Base-by-base conservation (phyloP, 163 green algal genomes). In the Trebouxia gelatinosa region DNA sequence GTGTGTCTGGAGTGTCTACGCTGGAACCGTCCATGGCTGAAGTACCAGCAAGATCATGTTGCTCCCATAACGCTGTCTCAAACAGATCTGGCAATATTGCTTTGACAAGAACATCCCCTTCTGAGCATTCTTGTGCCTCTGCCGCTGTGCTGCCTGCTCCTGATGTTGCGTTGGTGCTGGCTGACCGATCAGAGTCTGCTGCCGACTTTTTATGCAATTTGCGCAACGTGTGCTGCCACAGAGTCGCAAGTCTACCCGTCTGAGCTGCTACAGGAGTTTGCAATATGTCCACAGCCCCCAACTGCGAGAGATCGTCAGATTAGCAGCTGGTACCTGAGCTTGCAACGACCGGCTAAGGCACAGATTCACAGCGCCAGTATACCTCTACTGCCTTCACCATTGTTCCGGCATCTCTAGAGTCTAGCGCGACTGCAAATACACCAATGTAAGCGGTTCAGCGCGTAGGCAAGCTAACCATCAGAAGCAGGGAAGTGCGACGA, bases 221-320 rank as follows among this genome's bases (percentile, higher is more conserved):
- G 17, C 64, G 62, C 61, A 80, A 23, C 6, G 61, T 66, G 46
- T 80, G 75, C 62, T 80, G 75, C 75, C 75, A 80, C 23, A 80
- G 75, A 7, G 66, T 75, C 19, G 34, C 40, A 17, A 80, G 62
- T 2, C 74, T 32, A 35, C 46, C 58, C 34, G 57, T 39, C 39
- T 80, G 74, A n/a, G 43, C 43, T 54, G 43, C 13, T 13, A 54
- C 13, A 54, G 11, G 9, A 11, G 28, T 16, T 34, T 68, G 58
- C 58, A 31, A 68, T 40, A 68, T 40, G 31, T 40, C 28, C 28
- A 68, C 28, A 68, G 31, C 58, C 17, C 28, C 28, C 7, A 68
- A 37, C 11, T 34, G 16, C 28, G n/a, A n/a, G n/a, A n/a, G n/a
- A n/a, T n/a, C n/a, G n/a, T n/a, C n/a, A n/a, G n/a, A n/a, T n/a